Percentiles rank a stretch among this genome's conserved stretches.
Conservation (phyloP, 306 rosid genomes). For the Prunus mira region DNA sequence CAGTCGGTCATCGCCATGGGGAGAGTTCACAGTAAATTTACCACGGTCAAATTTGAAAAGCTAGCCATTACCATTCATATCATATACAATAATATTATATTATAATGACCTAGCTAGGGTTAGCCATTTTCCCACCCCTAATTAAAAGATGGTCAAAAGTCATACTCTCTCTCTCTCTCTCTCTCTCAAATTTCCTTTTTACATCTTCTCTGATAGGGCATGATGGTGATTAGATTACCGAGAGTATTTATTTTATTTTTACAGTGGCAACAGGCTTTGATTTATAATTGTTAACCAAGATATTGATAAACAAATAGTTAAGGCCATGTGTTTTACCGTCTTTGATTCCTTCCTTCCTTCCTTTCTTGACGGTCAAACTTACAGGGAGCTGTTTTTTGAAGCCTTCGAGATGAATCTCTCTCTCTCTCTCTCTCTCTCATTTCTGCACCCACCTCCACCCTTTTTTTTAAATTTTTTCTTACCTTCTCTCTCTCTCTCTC, state of each 20-base stretch:
- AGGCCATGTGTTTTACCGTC: slow-evolving; percentile 73
- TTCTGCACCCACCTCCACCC: slow-evolving; percentile 25
- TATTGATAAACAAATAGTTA: slow-evolving; percentile 23
- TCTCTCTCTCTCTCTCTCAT: slow-evolving; percentile 27
- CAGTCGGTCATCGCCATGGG: background rate
- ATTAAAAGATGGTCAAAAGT: slow-evolving; percentile 37
- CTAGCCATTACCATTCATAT: background rate
- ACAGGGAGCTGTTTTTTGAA: slow-evolving; percentile 39
- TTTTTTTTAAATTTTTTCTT: slow-evolving; percentile 1
- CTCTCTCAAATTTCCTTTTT: slow-evolving; percentile 4
- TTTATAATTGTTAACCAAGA: slow-evolving; percentile 6
- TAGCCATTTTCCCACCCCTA: slow-evolving; percentile 23
- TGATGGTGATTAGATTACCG: slow-evolving; percentile 41
- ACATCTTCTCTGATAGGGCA: slow-evolving; percentile 22
- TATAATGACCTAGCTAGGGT: slow-evolving; percentile 5
- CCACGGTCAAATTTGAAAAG: background rate
- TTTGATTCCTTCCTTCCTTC: slow-evolving; percentile 88
- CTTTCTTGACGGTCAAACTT: slow-evolving; percentile 77
- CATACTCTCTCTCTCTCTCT: slow-evolving; percentile 15
- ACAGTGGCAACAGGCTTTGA: slow-evolving; percentile 48
- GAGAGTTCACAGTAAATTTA: background rate
- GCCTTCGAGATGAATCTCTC: slow-evolving; percentile 58
- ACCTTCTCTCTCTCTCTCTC: slow-evolving; percentile 9
- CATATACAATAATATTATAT: background rate
- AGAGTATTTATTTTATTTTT: slow-evolving; percentile 35